Base-by-base conservation (phyloP, 805 yeast species). In the Cyberlindnera mycetangii region DNA sequence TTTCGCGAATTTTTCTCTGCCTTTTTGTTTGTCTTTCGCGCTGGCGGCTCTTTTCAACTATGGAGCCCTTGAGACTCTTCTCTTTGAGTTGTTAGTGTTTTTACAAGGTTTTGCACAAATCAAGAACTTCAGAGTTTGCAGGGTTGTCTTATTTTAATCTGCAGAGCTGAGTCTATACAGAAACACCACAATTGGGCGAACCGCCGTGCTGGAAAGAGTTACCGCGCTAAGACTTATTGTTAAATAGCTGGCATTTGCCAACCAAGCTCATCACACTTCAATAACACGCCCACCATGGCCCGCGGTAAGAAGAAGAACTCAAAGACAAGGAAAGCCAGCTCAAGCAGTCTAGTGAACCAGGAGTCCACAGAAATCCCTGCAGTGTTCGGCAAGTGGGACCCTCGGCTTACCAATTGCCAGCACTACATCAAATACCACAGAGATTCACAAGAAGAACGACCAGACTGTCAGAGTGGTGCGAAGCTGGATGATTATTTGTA, bases 261-360 rank as follows among this genome's bases (percentile, higher is more conserved):
- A 9, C 19, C 19, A 19, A 18, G 35, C 39, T 12, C 32, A 12
- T 27, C 35, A 27, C 32, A 6, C 18, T 10, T 17, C 16, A 5
- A 24, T 22, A 16, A 32, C 21, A 32, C 24, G 25, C 22, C 17
- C 49, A 48, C 33, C 9, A 51, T 51, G 34, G 50, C 53, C 14
- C 42, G 53, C 43, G 45, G 39, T 17, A 52, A 48, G 42, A 48
- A 52, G 44, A 53, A 48, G 51, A 46, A 46, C 42, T 49, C 53
- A 3, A 54, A 52, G 50, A 47, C 50, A 22, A 40, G 53, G 53
- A 49, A 49, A 37, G 28, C 45, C 39, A 41, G 48, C n/a, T 24
- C 22, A 19, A 47, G 21, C 15, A 21, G 4, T 15, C 20, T 11
- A n/a, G 15, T 9, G 22, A 27, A 4, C 39, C 37, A 27, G 36